Base-by-base conservation (phyloP, 2,329 filamentous ascomycete species). In the Ophiostoma himal-ulmi region DNA sequence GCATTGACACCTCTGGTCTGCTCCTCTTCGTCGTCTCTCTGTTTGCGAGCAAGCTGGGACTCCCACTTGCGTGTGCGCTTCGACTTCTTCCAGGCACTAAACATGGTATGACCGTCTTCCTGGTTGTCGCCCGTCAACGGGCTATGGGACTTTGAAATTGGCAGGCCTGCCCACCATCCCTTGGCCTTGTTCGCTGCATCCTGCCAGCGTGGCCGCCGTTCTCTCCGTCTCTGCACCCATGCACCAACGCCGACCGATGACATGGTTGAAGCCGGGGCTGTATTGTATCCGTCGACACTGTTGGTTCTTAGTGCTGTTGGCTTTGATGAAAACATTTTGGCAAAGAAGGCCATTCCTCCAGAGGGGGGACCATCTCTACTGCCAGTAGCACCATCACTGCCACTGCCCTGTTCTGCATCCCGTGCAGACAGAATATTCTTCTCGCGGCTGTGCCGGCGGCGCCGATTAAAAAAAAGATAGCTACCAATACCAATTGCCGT, bases 211-310 rank as follows among this genome's bases (percentile, higher is more conserved):
- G 60, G 67, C 11, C 67, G 62, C 39, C 22, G 57, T 62, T 30
- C 26, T 17, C 2, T 37, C 8, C 64, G 26, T 5, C 52, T 57
- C 52, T 36, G 68, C 22, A 71, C 62, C 70, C 70, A 71, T 6
- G 70, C 70, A 30, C 70, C 70, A 11, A 71, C 68, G n/a, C 70
- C 70, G 26, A 71, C 70, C 7, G 70, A 60, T 39, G 68, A 69
- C 44, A 62, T 62, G 22, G 4, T 14, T 8, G 57, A 62, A 34
- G 26, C 5, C 1, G 57, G 57, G 5, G 57, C 26, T 62, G 11
- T 34, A 34, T 62, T 34, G 26, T 20, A 17, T 14, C 57, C 52
- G 52, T 26, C 52, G n/a, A 8, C 52, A 26, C 7, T 57, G 52
- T 26, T 14, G 10, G 1, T 57, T 57, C 8, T 26, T 57, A 5